Base-by-base conservation (phyloP, 2,329 filamentous ascomycete species). In the Hypoxylon sp. region DNA sequence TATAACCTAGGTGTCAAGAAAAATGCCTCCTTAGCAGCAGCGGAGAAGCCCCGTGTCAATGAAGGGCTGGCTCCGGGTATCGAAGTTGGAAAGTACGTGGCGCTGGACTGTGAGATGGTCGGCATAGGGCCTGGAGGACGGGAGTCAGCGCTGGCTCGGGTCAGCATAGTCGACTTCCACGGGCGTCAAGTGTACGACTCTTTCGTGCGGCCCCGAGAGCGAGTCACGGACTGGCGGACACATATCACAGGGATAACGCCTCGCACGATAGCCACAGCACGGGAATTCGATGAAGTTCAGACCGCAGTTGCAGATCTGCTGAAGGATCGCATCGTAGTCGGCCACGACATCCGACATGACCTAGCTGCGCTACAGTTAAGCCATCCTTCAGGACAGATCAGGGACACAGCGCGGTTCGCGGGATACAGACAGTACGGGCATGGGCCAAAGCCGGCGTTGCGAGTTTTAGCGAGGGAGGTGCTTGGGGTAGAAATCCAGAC, bases 51-150 rank as follows among this genome's bases (percentile, higher is more conserved):
- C 21, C 84, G 83, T 46, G 81, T 90, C 66, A 92, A 93, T 74
- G 85, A 87, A 46, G 91, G 91, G 0, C 81, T 88, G 2, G 85
- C 87, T 1, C 78, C 82, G 23, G 87, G 85, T 5, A 80, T 91
- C 34, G 87, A 93, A 56, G 82, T 94, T 19, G 96, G 95, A 54
- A 97, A 96, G 84, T 99, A 97, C 77, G 82, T 99, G 43, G 91
- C 92, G 19, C 88, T 99, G 48, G 96, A 99, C 81, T 99, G 96
- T 79, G 96, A 99, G 81, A 99, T 99, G 96, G 96, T 99, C 25
- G 96, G 95, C 50, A 88, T 96, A 11, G 92, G 91, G 0, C 87
- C 87, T 0, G 88, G 88, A 53, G 86, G 88, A 21, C 84, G 90
- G 69, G 87, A 89, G 75, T 94, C 93, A 34, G 89, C 89, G 0